Percentiles rank a stretch among this genome's conserved stretches.
These are phyloP conservation scores for Ascochyta lentis DNA, from an alignment of 2,329 filamentous ascomycete species.

Conservation along the genomic window DNA sequence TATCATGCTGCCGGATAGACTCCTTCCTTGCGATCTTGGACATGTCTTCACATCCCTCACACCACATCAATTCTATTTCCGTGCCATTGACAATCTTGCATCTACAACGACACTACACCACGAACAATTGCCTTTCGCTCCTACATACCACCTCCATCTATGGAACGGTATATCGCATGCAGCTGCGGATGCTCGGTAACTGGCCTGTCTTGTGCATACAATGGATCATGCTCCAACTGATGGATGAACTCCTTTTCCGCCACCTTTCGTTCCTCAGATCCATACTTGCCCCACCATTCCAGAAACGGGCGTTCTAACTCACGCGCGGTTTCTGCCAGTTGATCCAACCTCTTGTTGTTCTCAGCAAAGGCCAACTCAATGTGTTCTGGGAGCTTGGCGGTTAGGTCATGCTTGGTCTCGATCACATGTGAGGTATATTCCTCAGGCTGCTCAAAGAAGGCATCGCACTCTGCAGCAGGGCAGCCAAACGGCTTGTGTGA, in stretches of 20 bases:
- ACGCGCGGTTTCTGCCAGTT: background rate
- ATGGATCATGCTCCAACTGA: constrained; percentile 9
- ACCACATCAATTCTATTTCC: too few species aligned
- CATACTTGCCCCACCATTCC: constrained; percentile 8
- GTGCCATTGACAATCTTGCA: too few species aligned
- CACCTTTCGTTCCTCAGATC: constrained; percentile 2
- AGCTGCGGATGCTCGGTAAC: background rate
- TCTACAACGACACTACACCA: too few species aligned
- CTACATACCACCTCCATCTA: too few species aligned
- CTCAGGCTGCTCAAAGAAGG: constrained; percentile 1
- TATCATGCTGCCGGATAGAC: too few species aligned
- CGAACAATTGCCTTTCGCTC: too few species aligned
- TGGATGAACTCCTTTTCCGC: constrained; percentile 1
- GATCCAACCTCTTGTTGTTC: constrained; percentile 18
- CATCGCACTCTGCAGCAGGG: background rate
- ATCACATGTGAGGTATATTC: constrained; percentile 6
- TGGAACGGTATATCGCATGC: background rate
- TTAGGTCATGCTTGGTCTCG: background rate
- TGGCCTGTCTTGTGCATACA: constrained; percentile 1
- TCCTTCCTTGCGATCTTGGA: too few species aligned
- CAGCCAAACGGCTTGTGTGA: background rate
- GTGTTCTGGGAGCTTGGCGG: background rate
- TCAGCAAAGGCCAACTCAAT: background rate
- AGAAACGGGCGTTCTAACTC: constrained; percentile 11
- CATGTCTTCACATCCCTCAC: too few species aligned